A percentile compares a stretch with the other conserved stretches of the same genome.
These are phyloP conservation scores for Waltergamsia citrina DNA, from an alignment of 2,329 filamentous ascomycete species.

Conservation along the genomic window DNA sequence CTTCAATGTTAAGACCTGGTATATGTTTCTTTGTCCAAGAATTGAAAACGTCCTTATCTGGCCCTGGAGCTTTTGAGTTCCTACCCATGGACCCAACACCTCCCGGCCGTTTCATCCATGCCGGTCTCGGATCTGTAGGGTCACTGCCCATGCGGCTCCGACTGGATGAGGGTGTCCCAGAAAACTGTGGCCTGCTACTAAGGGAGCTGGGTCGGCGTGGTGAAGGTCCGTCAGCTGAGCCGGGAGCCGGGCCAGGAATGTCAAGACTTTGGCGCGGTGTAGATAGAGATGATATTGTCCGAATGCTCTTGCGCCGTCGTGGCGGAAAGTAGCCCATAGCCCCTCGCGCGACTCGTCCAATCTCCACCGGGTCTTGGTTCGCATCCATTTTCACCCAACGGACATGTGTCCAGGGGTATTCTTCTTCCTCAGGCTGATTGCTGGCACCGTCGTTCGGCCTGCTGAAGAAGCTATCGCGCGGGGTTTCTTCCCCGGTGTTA, in stretches of 20 bases:
- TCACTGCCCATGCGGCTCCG: slow-evolving; percentile 27
- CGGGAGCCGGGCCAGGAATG: slow-evolving; percentile 33
- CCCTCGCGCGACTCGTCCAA: slow-evolving; percentile 72
- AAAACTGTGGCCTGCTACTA: slow-evolving; percentile 19
- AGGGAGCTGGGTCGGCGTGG: slow-evolving; percentile 34
- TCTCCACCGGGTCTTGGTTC: slow-evolving; percentile 61
- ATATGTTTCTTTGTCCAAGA: slow-evolving; percentile 76
- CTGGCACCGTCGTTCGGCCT: slow-evolving; percentile 19
- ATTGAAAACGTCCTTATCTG: slow-evolving; percentile 76
- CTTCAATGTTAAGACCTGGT: slow-evolving; percentile 65
- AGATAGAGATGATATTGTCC: slow-evolving; percentile 54
- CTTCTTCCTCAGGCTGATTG: slow-evolving; percentile 32
- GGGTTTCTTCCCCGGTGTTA: slow-evolving; percentile 5
- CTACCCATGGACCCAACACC: slow-evolving; percentile 76
- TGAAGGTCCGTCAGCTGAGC: slow-evolving; percentile 20
- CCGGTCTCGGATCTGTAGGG: slow-evolving; percentile 29
- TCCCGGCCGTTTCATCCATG: slow-evolving; percentile 72
- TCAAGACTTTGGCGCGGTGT: slow-evolving; percentile 61
- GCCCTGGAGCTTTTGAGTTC: slow-evolving; percentile 65
- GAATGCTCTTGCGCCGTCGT: slow-evolving; percentile 72
- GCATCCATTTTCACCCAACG: slow-evolving; percentile 80
- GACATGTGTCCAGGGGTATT: slow-evolving; percentile 73
- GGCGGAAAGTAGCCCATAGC: slow-evolving; percentile 88
- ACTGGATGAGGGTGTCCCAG: slow-evolving; percentile 21
- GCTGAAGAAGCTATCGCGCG: slow-evolving; percentile 31